These are phyloP conservation scores for Aspergillus sclerotioniger DNA, from an alignment of 495 filamentous ascomycete species.

Conservation along the genomic window DNA sequence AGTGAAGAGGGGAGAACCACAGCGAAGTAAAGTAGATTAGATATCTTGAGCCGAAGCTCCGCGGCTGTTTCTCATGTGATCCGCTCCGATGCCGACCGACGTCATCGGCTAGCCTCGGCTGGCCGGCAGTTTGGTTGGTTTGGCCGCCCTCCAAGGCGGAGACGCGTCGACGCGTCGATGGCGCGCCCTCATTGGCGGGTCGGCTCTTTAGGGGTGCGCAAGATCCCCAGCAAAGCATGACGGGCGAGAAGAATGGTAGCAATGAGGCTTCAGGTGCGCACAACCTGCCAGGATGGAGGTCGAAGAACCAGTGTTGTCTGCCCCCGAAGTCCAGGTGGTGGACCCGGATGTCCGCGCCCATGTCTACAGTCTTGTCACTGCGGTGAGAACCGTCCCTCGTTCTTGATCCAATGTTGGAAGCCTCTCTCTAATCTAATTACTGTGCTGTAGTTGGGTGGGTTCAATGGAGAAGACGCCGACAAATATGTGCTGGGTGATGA, in stretches of 20 bases:
- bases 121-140: slow-evolving; percentile 23
- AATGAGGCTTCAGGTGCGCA: slow-evolving; percentile 4
- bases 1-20: too few species aligned
- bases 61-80: slow-evolving; percentile 8
- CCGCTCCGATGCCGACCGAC: slow-evolving; percentile 28
- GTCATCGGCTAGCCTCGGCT: slow-evolving; percentile 48
- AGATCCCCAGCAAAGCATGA: not conserved
- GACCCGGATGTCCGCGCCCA: slow-evolving; percentile 89
- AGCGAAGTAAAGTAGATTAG: not conserved
- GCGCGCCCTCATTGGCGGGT: slow-evolving; percentile 26
- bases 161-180: slow-evolving; percentile 36
- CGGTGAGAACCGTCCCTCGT: slow-evolving; percentile 56
- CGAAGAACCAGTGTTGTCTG: slow-evolving; percentile 36
- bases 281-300: slow-evolving; percentile 34
- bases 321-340: slow-evolving; percentile 51
- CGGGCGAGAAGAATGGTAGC: not conserved
- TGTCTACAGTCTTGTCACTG: slow-evolving; percentile 87
- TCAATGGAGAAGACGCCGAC: slow-evolving; percentile 75
- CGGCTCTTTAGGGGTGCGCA: not conserved
- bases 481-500: slow-evolving; percentile 90
- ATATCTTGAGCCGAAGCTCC: not conserved
- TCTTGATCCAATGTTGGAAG: too few species aligned
- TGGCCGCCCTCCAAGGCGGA: slow-evolving; percentile 27
- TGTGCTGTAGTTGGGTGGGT: slow-evolving; percentile 72
- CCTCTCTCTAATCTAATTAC: slow-evolving; percentile 26